phyloP scores from a whole-genome alignment of 2,329 filamentous ascomycete species.

The Trichophyton verrucosum region DNA sequence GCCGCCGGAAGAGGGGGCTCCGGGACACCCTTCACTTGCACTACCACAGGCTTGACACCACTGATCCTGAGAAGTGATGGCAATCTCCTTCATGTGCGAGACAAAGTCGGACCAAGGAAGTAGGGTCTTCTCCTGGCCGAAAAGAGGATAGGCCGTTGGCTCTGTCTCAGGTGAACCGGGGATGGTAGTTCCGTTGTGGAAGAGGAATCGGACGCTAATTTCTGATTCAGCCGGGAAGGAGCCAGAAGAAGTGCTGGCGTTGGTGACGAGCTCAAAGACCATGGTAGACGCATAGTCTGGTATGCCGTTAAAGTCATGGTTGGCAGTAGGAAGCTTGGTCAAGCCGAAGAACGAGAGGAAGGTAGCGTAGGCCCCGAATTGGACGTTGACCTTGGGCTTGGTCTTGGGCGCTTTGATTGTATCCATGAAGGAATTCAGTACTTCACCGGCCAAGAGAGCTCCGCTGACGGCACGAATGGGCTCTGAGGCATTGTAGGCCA shows the following conservation, averaged over 20 bases:
- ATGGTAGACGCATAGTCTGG: conserved; percentile 77
- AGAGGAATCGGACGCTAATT: conserved; percentile 48
- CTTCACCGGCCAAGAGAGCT: conserved; percentile 53
- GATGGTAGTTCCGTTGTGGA: conserved; percentile 48
- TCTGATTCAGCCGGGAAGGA: conserved; percentile 38
- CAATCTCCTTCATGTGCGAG: conserved; percentile 50
- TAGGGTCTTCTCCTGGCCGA: conserved; percentile 43
- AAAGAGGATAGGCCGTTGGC: conserved; percentile 47
- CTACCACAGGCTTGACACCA: conserved; percentile 65
- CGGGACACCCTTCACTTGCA: conserved; percentile 56
- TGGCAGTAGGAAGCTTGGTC: conserved; percentile 38
- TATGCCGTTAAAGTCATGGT: conserved; percentile 57
- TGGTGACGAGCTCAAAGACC: conserved; percentile 60
- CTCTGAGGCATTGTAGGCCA: conserved; percentile 59
- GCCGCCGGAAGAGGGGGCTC: conserved; percentile 27
- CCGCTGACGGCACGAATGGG: conserved; percentile 41
- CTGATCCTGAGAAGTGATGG: conserved; percentile 48
- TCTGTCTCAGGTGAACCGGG: conserved; percentile 22
- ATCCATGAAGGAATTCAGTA: conserved; percentile 37
- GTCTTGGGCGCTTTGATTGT: conserved; percentile 27
- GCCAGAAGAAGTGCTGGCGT: conserved; percentile 23
- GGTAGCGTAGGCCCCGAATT: conserved; percentile 50
- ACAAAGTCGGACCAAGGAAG: conserved; percentile 61
- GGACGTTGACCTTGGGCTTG: conserved; percentile 36
- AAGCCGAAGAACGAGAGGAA: conserved; percentile 53